Evolutionary conservation across 805 yeast genomes (phyloP), one percentile per base, ranked within the genome.

Genomic region (Peterozyma toletana): DNA sequence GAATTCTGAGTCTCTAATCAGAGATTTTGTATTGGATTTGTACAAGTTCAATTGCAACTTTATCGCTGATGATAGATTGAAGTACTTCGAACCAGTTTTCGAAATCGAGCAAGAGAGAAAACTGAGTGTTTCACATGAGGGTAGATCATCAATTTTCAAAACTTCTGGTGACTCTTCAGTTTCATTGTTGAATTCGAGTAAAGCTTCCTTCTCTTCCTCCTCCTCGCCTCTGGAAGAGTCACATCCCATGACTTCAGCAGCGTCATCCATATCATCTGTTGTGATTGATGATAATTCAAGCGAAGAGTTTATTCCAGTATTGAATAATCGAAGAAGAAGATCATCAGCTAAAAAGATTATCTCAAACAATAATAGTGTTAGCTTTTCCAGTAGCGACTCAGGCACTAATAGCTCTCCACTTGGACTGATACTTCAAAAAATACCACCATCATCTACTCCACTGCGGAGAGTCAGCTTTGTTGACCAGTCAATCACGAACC

Each of bases 21-120:
- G 50, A 2, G 51, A 62, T 21, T 75, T 75, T 48, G 47, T 68
- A 11, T 46, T 43, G 11, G 66, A 71, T 39, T 41, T 59, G 5
- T 53, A 58, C 3, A 53, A 43, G 1, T 75, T 67, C 52, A 74
- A 76, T 46, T 62, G 61, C 15, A 54, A 56, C 5, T 75, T 72
- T 45, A 59, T 75, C 46, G 48, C 53, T 9, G 53, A 59, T 29
- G 64, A 61, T 13, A 50, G 54, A 3, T 41, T 54, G 34, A 31
- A 31, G 7, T 37, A 48, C 7, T 68, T 67, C 44, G 57, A 54
- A n/a, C 71, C 73, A 2, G 41, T 62, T 11, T 56, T 67, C 45
- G 72, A 68, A 44, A 14, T 36, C 18, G 11, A 54, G 1, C 46
- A 49, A 33, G 38, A 46, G 7, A 17, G 47, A 9, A 54, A 52